Evolutionary conservation across 345 rosid genomes (phyloP).

Genomic region (Cardamine chenopodiifolia): DNA sequence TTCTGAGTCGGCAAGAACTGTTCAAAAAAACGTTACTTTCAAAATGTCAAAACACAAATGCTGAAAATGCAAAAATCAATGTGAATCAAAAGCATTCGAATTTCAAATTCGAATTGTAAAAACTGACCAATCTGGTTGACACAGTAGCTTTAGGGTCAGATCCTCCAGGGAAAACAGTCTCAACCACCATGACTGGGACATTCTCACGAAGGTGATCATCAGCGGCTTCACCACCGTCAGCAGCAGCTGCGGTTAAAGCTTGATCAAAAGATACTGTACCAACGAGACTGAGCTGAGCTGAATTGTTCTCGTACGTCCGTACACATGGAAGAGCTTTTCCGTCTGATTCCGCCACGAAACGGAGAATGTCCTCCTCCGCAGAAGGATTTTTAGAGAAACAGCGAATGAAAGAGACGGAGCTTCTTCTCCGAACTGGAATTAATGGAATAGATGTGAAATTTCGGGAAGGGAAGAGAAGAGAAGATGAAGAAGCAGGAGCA

Average conservation of each 20-base stretch:
- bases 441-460: slow-evolving; percentile 31
- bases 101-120: neutral
- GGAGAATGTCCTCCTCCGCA: slow-evolving; percentile 58
- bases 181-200: slow-evolving; percentile 73
- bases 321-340: slow-evolving; percentile 70
- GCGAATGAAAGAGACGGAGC: slow-evolving; percentile 33
- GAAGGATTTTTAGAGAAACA: slow-evolving; percentile 45
- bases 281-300: slow-evolving; percentile 70
- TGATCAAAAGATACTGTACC: slow-evolving; percentile 76
- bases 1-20: slow-evolving; percentile 88
- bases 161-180: slow-evolving; percentile 75
- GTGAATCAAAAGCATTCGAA: neutral
- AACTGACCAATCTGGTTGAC: slow-evolving; percentile 76
- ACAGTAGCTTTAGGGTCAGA: slow-evolving; percentile 59
- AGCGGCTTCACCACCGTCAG: slow-evolving; percentile 93
- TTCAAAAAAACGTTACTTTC: neutral
- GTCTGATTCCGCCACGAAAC: slow-evolving; percentile 62
- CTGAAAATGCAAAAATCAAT: slow-evolving; percentile 16
- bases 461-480: slow-evolving; percentile 35
- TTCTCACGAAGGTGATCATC: slow-evolving; percentile 65
- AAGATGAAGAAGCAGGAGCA: slow-evolving; percentile 25
- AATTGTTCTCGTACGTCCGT: slow-evolving; percentile 75
- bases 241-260: slow-evolving; percentile 87
- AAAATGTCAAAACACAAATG: slow-evolving; percentile 7
- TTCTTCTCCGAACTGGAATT: slow-evolving; percentile 19